Evolutionary conservation across 805 yeast genomes (phyloP).

Genomic region (Barnettozyma populi): DNA sequence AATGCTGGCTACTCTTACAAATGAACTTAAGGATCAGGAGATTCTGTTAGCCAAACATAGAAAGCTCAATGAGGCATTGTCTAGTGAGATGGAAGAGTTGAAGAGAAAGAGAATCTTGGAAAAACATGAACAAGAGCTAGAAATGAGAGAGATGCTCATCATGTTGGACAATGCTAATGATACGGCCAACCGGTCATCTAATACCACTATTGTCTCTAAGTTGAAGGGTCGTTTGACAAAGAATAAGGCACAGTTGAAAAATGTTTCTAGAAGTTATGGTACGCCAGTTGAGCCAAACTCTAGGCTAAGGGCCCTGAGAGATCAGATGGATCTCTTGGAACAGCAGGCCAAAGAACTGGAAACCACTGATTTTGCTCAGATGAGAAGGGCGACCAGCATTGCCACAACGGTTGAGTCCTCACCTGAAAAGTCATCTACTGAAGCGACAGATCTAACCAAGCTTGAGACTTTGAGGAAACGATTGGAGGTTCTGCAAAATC

Average conservation of each 20-base stretch:
- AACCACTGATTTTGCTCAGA: conserved; percentile 71
- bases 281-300: conserved; percentile 69
- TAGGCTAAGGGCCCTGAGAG: conserved; percentile 66
- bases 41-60: conserved; percentile 53
- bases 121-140: conserved; percentile 71
- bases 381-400: conserved; percentile 19
- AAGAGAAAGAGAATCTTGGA: conserved; percentile 52
- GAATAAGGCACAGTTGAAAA: conserved; percentile 35
- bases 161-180: conserved; percentile 45
- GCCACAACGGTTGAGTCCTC: conserved; percentile 20
- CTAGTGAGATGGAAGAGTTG: conserved; percentile 56
- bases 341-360: conserved; percentile 82
- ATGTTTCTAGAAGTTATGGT: conserved; percentile 42
- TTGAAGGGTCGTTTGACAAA: conserved; percentile 35
- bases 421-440: conserved; percentile 32
- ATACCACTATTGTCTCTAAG: conserved; percentile 32
- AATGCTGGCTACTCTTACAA: conserved; percentile 51
- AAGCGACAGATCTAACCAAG: conserved; percentile 50
- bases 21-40: conserved; percentile 60
- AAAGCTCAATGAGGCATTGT: conserved; percentile 54
- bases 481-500: conserved; percentile 58
- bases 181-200: conserved; percentile 27
- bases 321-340: conserved; percentile 80
- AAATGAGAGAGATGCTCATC: conserved; percentile 67
- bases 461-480: conserved; percentile 51